Base-by-base conservation (phyloP, 2,329 filamentous ascomycete genomes). In the Sporothrix variecibatus region DNA sequence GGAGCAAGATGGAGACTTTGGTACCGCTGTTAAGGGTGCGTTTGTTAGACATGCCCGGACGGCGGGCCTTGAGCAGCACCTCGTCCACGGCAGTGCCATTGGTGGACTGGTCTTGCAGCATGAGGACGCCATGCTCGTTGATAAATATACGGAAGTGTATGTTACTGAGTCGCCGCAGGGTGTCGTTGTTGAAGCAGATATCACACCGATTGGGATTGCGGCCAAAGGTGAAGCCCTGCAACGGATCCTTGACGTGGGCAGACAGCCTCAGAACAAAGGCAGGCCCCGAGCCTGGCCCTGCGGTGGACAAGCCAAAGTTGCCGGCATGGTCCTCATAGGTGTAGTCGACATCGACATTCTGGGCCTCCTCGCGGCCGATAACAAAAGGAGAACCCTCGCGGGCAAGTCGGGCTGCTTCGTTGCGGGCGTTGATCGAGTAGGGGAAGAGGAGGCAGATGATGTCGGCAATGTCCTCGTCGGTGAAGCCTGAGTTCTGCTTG, bases 111-210 rank as follows among this genome's bases (percentile, higher is more conserved):
- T 99, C 96, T 81, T 97, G 92, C 15, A 98, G 85, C 94, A 99
- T 97, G 77, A 98, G 87, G 73, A 93, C 91, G 38, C 93, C 94
- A 76, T 93, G 90, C n/a, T 90, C 86, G 78, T 97, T 99, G 78
- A 97, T 87, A 80, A 92, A 97, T 76, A 99, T 97, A 72, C 94
- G 92, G 81, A 98, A 99, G 81, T 99, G 96, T n/a, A 93, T 87
- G 80, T 98, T 98, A 85, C 95, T 98, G 75, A 99, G 88, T 60
- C 93, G 89, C 80, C 89, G 92, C 71, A 89, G 85, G 0, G 88
- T 88, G 77, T 95, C 92, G 76, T 91, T 86, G 49, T 84, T 82
- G 67, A 94, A 89, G 78, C 88, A 88, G 65, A 95, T 83, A 74
- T 99, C 96, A 82, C 93, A 96, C 46, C 89, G 87, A 64, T 81